Base-by-base conservation (phyloP, 176 grass and related monocot species). In the Zea luxurians region DNA sequence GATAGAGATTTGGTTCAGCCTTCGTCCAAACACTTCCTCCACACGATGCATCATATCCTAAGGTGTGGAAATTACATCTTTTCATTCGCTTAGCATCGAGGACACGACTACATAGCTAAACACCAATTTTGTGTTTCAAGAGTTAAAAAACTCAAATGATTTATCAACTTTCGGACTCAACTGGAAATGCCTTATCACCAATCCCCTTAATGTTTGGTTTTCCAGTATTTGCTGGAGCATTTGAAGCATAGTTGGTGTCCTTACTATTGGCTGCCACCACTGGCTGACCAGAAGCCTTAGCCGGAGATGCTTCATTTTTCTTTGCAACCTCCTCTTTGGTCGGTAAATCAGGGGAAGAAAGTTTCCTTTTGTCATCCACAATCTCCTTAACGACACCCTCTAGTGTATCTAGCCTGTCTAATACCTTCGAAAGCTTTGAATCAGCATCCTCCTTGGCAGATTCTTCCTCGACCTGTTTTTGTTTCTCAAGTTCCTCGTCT, bases 351-450 rank as follows among this genome's bases (percentile, higher is more conserved):
- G 79, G 68, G 36, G 64, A 44, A 20, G 76, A 16, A 50, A 37
- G 67, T 90, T 86, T 92, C 70, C 10, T 83, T 86, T 93, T 97
- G 12, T 83, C 85, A 71, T 71, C 74, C 1, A 86, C 72, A 78
- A 94, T 90, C 71, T 86, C 89, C 64, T 97, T 90, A 55, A 97
- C 68, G 18, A 59, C 77, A 63, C 75, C 85, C 80, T 97, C 91
- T 37, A 94, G 68, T 63, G 80, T 76, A 90, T 92, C 89, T 69
- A 97, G 86, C 77, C 89, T 91, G 8, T 84, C 82, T 67, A 90
- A 78, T 43, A 90, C 73, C 27, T 66, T 74, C 20, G 85, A 91
- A 60, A 97, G 66, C 54, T 94, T 91, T 72, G 74, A 64, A 60
- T 92, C 80, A 18, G 89, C 38, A 38, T 92, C 69, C 85, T 89